phyloP scores from a whole-genome alignment of 2,329 filamentous ascomycete genomes.

The Trichoderma semiorbis region DNA sequence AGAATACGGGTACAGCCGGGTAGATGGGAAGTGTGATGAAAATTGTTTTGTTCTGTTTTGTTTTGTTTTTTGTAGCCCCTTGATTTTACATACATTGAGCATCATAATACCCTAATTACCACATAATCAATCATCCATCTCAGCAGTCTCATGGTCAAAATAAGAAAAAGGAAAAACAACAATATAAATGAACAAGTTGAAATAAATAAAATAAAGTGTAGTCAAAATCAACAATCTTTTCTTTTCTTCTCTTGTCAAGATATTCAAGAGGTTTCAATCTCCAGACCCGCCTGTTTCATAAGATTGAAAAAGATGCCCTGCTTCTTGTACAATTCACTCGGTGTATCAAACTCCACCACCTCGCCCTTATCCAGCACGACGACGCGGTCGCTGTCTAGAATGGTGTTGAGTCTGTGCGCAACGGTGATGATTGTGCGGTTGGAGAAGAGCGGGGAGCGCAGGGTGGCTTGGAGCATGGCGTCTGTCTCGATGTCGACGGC shows the following conservation, averaged over 20 bases:
- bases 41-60: background rate
- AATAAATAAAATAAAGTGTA: background rate
- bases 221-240: background rate
- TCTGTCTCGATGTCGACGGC: constrained; percentile 67
- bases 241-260: background rate
- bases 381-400: constrained; percentile 83
- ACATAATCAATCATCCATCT: background rate
- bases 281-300: constrained; percentile 84
- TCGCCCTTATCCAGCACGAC: constrained; percentile 88
- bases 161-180: background rate
- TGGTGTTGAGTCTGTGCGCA: constrained; percentile 96
- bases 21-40: background rate
- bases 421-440: constrained; percentile 98
- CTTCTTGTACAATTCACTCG: constrained; percentile 69
- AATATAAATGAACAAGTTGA: background rate
- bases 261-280: constrained; percentile 38
- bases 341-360: constrained; percentile 90
- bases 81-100: constrained; percentile 4
- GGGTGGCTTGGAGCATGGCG: constrained; percentile 61
- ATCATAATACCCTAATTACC: background rate
- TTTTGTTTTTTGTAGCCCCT: background rate
- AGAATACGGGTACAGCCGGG: background rate
- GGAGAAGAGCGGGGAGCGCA: constrained; percentile 67
- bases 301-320: constrained; percentile 82
- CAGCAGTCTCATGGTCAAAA: background rate